Conservation (phyloP, 2,329 filamentous ascomycete species). For the Coleophoma eucalyptorum region DNA sequence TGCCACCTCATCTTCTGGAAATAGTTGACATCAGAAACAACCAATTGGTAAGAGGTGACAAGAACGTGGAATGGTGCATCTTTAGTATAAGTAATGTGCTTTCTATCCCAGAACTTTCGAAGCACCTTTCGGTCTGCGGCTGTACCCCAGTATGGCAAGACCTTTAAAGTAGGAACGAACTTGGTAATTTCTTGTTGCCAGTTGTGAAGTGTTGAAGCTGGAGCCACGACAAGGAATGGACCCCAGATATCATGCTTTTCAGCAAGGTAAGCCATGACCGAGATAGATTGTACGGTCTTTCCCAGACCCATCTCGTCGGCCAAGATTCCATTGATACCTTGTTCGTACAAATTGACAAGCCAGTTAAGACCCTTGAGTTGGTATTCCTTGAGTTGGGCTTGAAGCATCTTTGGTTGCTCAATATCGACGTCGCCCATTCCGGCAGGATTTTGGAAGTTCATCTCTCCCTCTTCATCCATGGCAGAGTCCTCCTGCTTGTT, state of each 20-base stretch:
- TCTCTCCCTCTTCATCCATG: conserved; percentile 88
- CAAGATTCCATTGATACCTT: conserved; percentile 98
- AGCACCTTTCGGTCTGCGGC: conserved; percentile 92
- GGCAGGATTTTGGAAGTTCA: conserved; percentile 99
- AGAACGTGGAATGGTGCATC: conserved; percentile 95
- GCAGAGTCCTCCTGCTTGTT: conserved; percentile 68
- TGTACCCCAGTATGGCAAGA: conserved; percentile 95
- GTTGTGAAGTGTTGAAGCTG: conserved; percentile 94
- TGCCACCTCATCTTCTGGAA: conserved; percentile 99
- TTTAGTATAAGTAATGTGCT: conserved; percentile 91
- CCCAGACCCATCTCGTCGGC: conserved; percentile 99
- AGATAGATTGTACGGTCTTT: conserved; percentile 98
- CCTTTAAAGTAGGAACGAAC: conserved; percentile 93
- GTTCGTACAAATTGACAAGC: conserved; percentile 98
- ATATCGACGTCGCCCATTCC: conserved; percentile 93
- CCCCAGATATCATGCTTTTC: conserved; percentile 99
- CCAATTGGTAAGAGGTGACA: conserved; percentile 94
- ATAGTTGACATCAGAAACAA: conserved; percentile 93
- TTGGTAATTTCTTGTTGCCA: conserved; percentile 98
- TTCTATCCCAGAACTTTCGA: conserved; percentile 98
- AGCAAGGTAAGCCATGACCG: conserved; percentile 97
- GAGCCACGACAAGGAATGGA: conserved; percentile 93
- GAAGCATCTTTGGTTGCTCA: conserved; percentile 89
- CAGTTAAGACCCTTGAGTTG: conserved; percentile 99
- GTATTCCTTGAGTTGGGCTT: conserved; percentile 95